Evolutionary conservation across 1,139 yeast genomes (phyloP).

Genomic region (Hansenula sp.): DNA sequence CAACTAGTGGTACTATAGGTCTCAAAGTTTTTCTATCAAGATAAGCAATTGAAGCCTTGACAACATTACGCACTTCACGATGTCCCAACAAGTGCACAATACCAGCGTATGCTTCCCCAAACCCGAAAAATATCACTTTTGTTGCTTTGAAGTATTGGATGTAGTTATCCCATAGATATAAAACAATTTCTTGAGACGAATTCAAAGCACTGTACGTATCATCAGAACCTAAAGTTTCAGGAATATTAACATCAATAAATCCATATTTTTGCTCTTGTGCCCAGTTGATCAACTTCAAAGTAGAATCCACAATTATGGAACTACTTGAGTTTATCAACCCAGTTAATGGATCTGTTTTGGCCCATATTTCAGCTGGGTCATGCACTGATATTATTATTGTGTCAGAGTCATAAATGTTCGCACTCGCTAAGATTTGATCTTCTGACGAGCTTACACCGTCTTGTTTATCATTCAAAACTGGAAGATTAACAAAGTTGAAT

Average conservation of each 20-base stretch:
- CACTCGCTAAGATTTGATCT: slow-evolving; percentile 74
- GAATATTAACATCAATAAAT: slow-evolving; percentile 79
- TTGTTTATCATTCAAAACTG: slow-evolving; percentile 49
- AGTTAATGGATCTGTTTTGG: slow-evolving; percentile 72
- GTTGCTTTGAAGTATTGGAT: slow-evolving; percentile 68
- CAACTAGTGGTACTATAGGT: slow-evolving; percentile 80
- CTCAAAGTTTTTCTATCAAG: slow-evolving; percentile 63
- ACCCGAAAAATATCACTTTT: slow-evolving; percentile 77
- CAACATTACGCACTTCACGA: slow-evolving; percentile 60
- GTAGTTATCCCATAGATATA: slow-evolving; percentile 90
- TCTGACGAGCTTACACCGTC: slow-evolving; percentile 43
- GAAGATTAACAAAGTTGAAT: slow-evolving; percentile 63
- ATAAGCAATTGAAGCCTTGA: slow-evolving; percentile 72
- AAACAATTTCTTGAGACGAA: slow-evolving; percentile 71
- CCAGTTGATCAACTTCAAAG: slow-evolving; percentile 57
- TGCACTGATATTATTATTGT: slow-evolving; percentile 72
- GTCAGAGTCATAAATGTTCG: slow-evolving; percentile 60
- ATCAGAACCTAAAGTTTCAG: slow-evolving; percentile 37
- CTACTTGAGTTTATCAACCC: slow-evolving; percentile 75
- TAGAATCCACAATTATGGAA: slow-evolving; percentile 63
- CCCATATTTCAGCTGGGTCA: slow-evolving; percentile 95
- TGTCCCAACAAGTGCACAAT: slow-evolving; percentile 87
- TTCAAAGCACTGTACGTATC: slow-evolving; percentile 55
- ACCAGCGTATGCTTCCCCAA: slow-evolving; percentile 88
- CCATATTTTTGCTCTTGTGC: slow-evolving; percentile 60